phyloP scores from a whole-genome alignment of 2,329 filamentous ascomycete species.

The Dactylonectria macrodidyma region DNA sequence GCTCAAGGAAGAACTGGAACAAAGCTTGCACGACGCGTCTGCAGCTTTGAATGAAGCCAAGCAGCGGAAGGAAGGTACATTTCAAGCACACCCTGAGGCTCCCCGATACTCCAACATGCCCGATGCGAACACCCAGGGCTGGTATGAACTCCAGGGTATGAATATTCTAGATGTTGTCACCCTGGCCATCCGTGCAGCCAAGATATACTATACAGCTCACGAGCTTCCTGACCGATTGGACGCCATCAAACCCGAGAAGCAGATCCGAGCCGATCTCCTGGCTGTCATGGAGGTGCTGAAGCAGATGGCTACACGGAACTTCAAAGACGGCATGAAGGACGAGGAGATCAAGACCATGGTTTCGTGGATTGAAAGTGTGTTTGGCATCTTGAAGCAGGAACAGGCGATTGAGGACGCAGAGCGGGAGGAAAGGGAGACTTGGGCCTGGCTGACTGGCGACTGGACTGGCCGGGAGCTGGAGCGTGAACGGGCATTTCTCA shows the following conservation, averaged over 20 bases:
- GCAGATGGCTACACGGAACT: slow-evolving; percentile 90
- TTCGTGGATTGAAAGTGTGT: slow-evolving; percentile 85
- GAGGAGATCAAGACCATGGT: slow-evolving; percentile 84
- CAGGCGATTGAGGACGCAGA: slow-evolving; percentile 84
- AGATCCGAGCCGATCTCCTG: slow-evolving; percentile 87
- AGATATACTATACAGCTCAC: slow-evolving; percentile 96
- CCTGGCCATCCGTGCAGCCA: slow-evolving; percentile 93
- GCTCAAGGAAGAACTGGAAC: slow-evolving; percentile 77
- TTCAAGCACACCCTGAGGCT: slow-evolving; percentile 47
- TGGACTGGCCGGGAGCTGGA: slow-evolving; percentile 84
- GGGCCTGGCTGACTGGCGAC: slow-evolving; percentile 85
- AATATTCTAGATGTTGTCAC: slow-evolving; percentile 94
- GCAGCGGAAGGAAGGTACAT: slow-evolving; percentile 53
- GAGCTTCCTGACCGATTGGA: slow-evolving; percentile 89
- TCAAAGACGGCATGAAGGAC: slow-evolving; percentile 83
- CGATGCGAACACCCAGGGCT: slow-evolving; percentile 72
- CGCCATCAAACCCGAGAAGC: slow-evolving; percentile 88
- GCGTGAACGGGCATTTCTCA: slow-evolving; percentile 86
- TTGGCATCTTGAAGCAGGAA: slow-evolving; percentile 82
- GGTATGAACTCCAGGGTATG: slow-evolving; percentile 91
- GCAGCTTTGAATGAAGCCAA: slow-evolving; percentile 76
- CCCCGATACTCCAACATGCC: slow-evolving; percentile 56
- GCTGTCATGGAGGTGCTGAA: slow-evolving; percentile 92
- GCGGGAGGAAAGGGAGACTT: slow-evolving; percentile 76
- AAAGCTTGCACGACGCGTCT: slow-evolving; percentile 78